Evolutionary conservation across 2,329 filamentous ascomycete species (phyloP), one percentile per base, ranked within the genome.

Genomic region (Harringtonia lauricola): DNA sequence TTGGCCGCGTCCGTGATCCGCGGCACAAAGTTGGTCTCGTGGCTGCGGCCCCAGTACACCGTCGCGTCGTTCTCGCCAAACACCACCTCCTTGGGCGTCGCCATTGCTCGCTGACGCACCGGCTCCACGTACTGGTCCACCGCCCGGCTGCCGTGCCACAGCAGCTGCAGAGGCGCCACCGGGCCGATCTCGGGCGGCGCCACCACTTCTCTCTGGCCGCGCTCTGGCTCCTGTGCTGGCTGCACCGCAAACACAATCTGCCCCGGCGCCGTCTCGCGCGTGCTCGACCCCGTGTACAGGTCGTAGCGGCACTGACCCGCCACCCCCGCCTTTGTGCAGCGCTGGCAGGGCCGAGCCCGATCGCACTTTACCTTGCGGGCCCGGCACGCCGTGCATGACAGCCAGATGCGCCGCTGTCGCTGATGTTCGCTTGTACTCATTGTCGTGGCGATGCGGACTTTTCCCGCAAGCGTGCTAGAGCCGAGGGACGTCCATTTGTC

Each of bases 61-160:
- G 39, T 41, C n/a, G 39, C 30, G 22, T 41, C 39, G 31, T 41
- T 35, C 22, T 41, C 39, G 39, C 39, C 39, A 26, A 41, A 41
- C 13, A 41, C 30, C 15, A 41, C 39, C 21, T 41, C 39, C 22
- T 41, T 41, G 10, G 39, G 30, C 7, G 21, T 26, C 19, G 31
- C 28, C 14, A 34, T 18, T 4, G 30, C 28, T 6, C 30, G 18
- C 3, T 19, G 30, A 15, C 28, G 5, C 3, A 40, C 6, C 19
- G 39, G 31, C 30, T 34, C 30, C 7, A 28, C 10, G 14, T 26
- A 35, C 6, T 9, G 10, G 22, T 41, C 39, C 8, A 35, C 39
- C n/a, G 39, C 12, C 4, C 39, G 30, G 30, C 30, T 34, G 29
- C 39, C 39, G 30, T 41, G 39, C 39, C 39, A 41, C 14, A 41